Conservation (phyloP, 2,329 filamentous ascomycete genomes). For the Talaromyces islandicus region DNA sequence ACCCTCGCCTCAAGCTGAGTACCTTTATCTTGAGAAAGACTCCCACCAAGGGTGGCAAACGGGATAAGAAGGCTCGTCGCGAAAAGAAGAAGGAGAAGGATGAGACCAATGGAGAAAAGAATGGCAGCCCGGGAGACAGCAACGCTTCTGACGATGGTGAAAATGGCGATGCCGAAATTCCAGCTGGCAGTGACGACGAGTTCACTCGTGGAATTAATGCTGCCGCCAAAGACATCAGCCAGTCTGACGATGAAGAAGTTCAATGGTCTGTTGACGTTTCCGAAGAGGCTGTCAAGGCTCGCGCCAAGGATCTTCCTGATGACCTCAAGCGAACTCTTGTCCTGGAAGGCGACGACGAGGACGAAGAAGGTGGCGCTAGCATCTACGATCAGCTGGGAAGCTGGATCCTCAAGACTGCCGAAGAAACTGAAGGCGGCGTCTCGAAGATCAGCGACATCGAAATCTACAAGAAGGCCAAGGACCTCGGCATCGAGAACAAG, state of each 20-base stretch:
- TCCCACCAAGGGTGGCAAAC: constrained; percentile 85
- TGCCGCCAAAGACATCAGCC: constrained; percentile 62
- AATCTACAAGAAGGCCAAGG: constrained; percentile 94
- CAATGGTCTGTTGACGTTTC: constrained; percentile 92
- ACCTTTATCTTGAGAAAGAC: constrained; percentile 97
- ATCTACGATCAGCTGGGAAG: constrained; percentile 86
- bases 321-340: constrained; percentile 91
- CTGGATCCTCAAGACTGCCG: constrained; percentile 76
- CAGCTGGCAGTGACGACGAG: constrained; percentile 84
- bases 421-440: constrained; percentile 64
- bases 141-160: constrained; percentile 56
- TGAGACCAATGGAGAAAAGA: constrained; percentile 52
- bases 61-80: constrained; percentile 85
- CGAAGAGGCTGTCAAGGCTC: constrained; percentile 88
- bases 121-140: constrained; percentile 60
- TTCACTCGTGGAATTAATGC: constrained; percentile 69
- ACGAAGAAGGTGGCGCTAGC: constrained; percentile 67
- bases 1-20: constrained; percentile 89
- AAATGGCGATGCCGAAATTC: constrained; percentile 60
- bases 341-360: constrained; percentile 72
- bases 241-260: constrained; percentile 68
- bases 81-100: constrained; percentile 71
- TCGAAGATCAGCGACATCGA: constrained; percentile 79
- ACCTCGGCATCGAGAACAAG: constrained; percentile 89
- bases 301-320: constrained; percentile 84